A percentile compares a stretch with the other conserved stretches of the same genome.
Conservation (phyloP, 768 basidiomycete species). For the Hypholoma fasciculare region DNA sequence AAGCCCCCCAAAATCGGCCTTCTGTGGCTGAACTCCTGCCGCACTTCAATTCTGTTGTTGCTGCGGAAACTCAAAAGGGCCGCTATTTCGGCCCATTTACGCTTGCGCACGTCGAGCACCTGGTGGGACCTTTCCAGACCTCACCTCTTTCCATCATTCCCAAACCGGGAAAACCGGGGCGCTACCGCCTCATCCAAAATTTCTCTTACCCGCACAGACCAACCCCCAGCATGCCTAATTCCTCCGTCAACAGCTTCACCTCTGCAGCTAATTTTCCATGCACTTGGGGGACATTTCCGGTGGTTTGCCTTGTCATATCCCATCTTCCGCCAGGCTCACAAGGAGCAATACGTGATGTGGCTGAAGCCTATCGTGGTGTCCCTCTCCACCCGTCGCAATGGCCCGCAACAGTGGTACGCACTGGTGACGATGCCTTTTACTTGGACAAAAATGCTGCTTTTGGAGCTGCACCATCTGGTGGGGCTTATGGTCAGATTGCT, state of each 20-base stretch:
- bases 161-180: constrained; percentile 27
- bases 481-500: constrained; percentile 22
- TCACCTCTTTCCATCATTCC: constrained; percentile 34
- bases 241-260: constrained; percentile 31
- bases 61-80: constrained; percentile 17
- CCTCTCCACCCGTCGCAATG: constrained; percentile 34
- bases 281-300: constrained; percentile 42
- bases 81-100: constrained; percentile 32
- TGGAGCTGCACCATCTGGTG: constrained; percentile 16
- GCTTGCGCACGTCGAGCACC: constrained; percentile 14
- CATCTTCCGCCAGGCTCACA: constrained; percentile 36
- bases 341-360: constrained; percentile 26
- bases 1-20: constrained; percentile 30
- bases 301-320: constrained; percentile 25
- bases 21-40: constrained; percentile 15
- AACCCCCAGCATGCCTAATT: background rate
- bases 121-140: constrained; percentile 35
- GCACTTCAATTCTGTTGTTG: constrained; percentile 13
- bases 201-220: constrained; percentile 26
- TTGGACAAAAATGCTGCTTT: constrained; percentile 27
- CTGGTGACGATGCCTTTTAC: constrained; percentile 16
- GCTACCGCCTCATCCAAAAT: constrained; percentile 33
- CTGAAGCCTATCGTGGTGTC: constrained; percentile 23
- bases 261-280: constrained; percentile 34
- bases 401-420: constrained; percentile 30